Percentiles rank a stretch among this genome's conserved stretches.
phyloP scores from a whole-genome alignment of 2,329 filamentous ascomycete species.

The Fusarium sp. region DNA sequence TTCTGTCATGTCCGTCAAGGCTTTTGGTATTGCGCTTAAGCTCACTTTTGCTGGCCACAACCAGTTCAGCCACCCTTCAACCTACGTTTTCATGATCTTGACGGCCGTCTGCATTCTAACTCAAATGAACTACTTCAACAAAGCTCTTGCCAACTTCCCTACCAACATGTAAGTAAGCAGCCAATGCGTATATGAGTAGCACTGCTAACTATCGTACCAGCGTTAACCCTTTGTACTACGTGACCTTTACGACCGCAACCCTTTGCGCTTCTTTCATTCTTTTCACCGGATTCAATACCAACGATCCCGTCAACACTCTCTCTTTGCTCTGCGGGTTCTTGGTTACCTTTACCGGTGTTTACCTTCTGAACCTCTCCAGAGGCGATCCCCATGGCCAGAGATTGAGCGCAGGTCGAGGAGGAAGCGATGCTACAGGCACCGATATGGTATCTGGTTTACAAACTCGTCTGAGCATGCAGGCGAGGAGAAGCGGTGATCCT shows the following conservation, averaged over 20 bases:
- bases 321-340: slow-evolving; percentile 94
- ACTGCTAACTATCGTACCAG: slow-evolving; percentile 58
- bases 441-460: slow-evolving; percentile 91
- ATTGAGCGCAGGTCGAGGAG: slow-evolving; percentile 69
- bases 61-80: slow-evolving; percentile 94
- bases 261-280: slow-evolving; percentile 95
- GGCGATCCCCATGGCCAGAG: slow-evolving; percentile 85
- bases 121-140: slow-evolving; percentile 99
- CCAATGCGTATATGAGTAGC: not conserved
- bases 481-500: slow-evolving; percentile 78
- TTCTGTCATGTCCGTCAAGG: slow-evolving; percentile 99
- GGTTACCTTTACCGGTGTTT: slow-evolving; percentile 94
- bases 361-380: slow-evolving; percentile 94
- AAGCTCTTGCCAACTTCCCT: slow-evolving; percentile 94
- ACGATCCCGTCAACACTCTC: slow-evolving; percentile 89
- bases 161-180: slow-evolving; percentile 85
- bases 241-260: slow-evolving; percentile 95
- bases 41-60: slow-evolving; percentile 93
- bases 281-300: slow-evolving; percentile 96
- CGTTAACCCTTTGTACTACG: slow-evolving; percentile 96
- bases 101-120: slow-evolving; percentile 94
- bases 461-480: slow-evolving; percentile 93
- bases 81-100: slow-evolving; percentile 96
- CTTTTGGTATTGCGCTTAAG: slow-evolving; percentile 97
- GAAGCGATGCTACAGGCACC: slow-evolving; percentile 85